Base-by-base conservation (phyloP, 2,329 filamentous ascomycete species). In the Cercospora sojina region DNA sequence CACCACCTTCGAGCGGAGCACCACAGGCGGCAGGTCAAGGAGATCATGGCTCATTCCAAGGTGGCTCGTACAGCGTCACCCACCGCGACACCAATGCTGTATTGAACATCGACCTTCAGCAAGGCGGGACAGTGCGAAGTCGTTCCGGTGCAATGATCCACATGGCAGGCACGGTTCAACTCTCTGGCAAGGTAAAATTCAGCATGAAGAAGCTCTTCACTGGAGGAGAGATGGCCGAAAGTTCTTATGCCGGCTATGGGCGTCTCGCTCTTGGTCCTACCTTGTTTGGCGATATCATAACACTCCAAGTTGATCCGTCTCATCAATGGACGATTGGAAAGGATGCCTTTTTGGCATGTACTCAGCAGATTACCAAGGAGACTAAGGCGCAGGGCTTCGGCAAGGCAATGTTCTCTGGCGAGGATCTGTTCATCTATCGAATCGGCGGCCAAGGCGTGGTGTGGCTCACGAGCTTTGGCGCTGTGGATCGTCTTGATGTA, bases 41-140 rank as follows among this genome's bases (percentile, higher is more conserved):
- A 77, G 92, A 96, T 72, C 86, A 95, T 2, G 94, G 94, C 18
- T 93, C 90, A 0, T 97, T 97, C 82, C 97, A 97, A 77, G 94
- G 94, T 12, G 93, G 93, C 9, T 93, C 90, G 76, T 98, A 93
- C 77, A 86, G 93, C 47, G 92, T 97, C 76, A 94, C 91, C 74
- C 94, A 97, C 76, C 85, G 94, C 18, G 92, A 97, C 77, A 89
- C 88, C 62, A 97, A 97, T 77, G 92, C 91, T 1, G 89, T 97
- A 69, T 79, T 97, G 68, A 97, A 92, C 0, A 79, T 97, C 23
- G 93, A 96, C 77, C 80, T 97, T 56, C 93, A 93, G 10, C 90
- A 93, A 77, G 92, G 92, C 2, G 96, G 91, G 73, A 93, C 93
- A 0, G 79, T 97, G 60, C 84, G 83, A 20, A 91, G 88, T 1